phyloP scores from a whole-genome alignment of 2,329 filamentous ascomycete species.

The Pseudopithomyces chartarum region DNA sequence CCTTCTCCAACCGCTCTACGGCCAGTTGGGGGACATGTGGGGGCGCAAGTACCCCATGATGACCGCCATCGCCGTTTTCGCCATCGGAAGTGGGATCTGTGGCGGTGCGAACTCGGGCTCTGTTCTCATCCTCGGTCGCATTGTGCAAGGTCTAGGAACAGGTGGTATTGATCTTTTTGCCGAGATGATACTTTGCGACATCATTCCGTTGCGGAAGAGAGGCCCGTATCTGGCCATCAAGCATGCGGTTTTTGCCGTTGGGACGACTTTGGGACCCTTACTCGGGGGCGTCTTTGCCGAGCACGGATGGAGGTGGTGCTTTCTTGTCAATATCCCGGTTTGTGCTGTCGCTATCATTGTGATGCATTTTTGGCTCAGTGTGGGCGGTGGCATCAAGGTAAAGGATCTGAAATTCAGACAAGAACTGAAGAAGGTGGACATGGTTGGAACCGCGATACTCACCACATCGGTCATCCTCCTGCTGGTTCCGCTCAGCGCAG shows the following conservation, averaged over 20 bases:
- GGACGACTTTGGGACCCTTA: constrained; percentile 35
- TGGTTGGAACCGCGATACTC: constrained; percentile 51
- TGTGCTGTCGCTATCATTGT: constrained; percentile 30
- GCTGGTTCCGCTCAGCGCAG: constrained; percentile 53
- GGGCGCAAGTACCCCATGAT: constrained; percentile 52
- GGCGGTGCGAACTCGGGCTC: constrained; percentile 52
- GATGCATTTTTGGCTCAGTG: constrained; percentile 39
- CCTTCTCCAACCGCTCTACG: constrained; percentile 56
- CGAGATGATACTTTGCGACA: constrained; percentile 57
- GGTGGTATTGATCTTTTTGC: constrained; percentile 54
- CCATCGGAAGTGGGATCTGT: constrained; percentile 58
- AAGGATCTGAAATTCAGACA: constrained; percentile 15
- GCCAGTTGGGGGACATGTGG: constrained; percentile 59
- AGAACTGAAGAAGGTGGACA: constrained; percentile 46
- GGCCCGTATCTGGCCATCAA: constrained; percentile 46
- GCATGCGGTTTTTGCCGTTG: constrained; percentile 29
- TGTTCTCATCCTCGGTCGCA: constrained; percentile 61
- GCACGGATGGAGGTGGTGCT: constrained; percentile 54
- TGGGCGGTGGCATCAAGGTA: constrained; percentile 20
- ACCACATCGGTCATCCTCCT: constrained; percentile 47
- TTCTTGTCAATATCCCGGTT: constrained; percentile 46
- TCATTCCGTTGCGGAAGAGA: constrained; percentile 55
- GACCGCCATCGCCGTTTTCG: constrained; percentile 52
- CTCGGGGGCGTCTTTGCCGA: constrained; percentile 41
- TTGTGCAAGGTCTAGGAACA: constrained; percentile 59